phyloP scores from a whole-genome alignment of 495 filamentous ascomycete genomes.

The Aspergillus egyptiacus region DNA sequence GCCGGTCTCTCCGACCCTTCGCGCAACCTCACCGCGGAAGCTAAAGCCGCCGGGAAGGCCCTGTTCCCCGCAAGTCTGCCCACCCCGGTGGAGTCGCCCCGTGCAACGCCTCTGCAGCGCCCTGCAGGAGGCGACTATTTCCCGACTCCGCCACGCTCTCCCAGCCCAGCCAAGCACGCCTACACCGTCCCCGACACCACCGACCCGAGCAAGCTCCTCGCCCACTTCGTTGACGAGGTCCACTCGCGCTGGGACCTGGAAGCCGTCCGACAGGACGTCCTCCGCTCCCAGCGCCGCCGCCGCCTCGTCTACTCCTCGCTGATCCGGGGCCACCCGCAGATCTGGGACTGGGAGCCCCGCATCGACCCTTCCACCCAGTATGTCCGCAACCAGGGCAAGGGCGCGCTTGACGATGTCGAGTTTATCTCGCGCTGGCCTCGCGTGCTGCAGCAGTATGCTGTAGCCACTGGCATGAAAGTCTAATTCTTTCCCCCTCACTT shows the following conservation, averaged over 20 bases:
- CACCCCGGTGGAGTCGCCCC: conserved; percentile 35
- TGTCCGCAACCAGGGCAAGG: conserved; percentile 46
- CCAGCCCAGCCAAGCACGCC: conserved; percentile 30
- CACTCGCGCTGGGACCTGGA: conserved; percentile 67
- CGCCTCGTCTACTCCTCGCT: conserved; percentile 69
- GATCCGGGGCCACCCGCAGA: conserved; percentile 57
- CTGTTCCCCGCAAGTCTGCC: conserved; percentile 29
- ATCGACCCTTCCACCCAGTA: conserved; percentile 69
- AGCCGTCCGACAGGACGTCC: conserved; percentile 59
- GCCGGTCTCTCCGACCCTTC: conserved; percentile 23
- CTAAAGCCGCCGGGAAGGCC: conserved; percentile 8
- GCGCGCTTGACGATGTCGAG: conserved; percentile 41
- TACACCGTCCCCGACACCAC: conserved; percentile 33
- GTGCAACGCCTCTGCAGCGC: conserved; percentile 28
- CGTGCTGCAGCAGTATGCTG: conserved; percentile 35
- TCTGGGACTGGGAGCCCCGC: conserved; percentile 74
- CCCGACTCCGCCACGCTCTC: conserved; percentile 39
- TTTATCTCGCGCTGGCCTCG: conserved; percentile 45
- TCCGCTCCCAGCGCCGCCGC: conserved; percentile 65
- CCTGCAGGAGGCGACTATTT: conserved; percentile 27
- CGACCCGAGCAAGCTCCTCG: conserved; percentile 41
- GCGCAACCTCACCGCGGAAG: not conserved
- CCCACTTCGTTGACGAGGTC: conserved; percentile 61
- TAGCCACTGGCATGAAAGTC: conserved; percentile 20
- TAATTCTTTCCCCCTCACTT: not conserved